Base-by-base conservation (phyloP, 257 asterid genomes). In the Solanum bukasovii region DNA sequence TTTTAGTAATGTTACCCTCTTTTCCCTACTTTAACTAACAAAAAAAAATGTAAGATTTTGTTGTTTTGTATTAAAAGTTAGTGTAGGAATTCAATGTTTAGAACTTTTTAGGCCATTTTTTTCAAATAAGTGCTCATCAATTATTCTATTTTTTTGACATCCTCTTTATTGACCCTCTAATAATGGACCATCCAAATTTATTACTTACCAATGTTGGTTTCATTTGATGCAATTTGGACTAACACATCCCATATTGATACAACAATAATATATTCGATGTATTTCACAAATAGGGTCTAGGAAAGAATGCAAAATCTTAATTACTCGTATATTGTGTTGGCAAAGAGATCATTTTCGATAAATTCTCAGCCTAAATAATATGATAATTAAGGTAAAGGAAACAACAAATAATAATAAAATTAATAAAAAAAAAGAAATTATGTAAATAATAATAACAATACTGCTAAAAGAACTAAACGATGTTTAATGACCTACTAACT, bases 21-120 rank as follows among this genome's bases (percentile, higher is more conserved):
- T 52, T 52, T 88, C 85, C 90, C 91, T 91, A 90, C 94, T 90
- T 89, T 89, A 89, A 83, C 37, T 89, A 52, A 68, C 86, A 75
- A 83, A 89, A 9, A 9, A 67, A 71, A 56, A 33, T 72, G 9
- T 7, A 72, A 34, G 77, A 70, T 49, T 88, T 74, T 70, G 71
- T 87, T 91, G 67, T 49, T 49, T 86, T n/a, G 38, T 59, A 67
- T 38, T 21, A 12, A 75, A 89, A 88, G 86, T 86, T 87, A 8
- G 25, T 20, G 29, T 85, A 29, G 70, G 44, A 27, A 85, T 63
- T 70, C 35, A 37, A 40, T 38, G 68, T 70, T 85, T 65, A 63
- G 16, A 42, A 59, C 72, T 42, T 84, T 65, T 65, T 3, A 67
- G 56, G 25, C 38, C 81, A 85, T 85, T 13, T 65, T 44, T 67